Evolutionary conservation across 2,329 filamentous ascomycete genomes (phyloP), one percentile per base, ranked within the genome.

Genomic region (Fusarium pseudocircinatum): DNA sequence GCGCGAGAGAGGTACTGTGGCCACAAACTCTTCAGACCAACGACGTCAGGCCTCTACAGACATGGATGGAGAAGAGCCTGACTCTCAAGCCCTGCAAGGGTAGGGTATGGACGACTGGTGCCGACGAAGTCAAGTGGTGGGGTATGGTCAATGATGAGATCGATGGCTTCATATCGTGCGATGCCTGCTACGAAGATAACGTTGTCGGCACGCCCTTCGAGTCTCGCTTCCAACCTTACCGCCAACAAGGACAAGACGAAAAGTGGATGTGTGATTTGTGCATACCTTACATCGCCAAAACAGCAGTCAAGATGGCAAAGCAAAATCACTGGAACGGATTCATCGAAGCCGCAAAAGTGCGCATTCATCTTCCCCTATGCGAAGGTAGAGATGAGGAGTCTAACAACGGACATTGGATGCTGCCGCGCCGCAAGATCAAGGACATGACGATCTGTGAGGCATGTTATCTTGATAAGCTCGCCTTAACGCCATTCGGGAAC

Each of bases 111-210:
- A 78, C 69, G 4, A 67, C 66, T 1, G 78, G 54, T 0, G 54
- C 63, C 1, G 79, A 81, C 3, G 76, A 73, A 0, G 53, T 81
- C 22, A 81, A 77, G 28, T 85, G 82, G 81, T 82, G 76, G 57
- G 66, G 75, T 0, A 74, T 82, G 66, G 69, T 42, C 5, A 64
- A 79, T 9, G 65, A 77, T 4, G 79, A 79, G 7, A 75, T 83
- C 1, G 65, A 76, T 2, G 78, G 79, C 2, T 79, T 84, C 32
- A 73, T 84, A 6, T 72, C 81, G 1, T 85, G 83, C 36, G 78
- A 84, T 36, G 79, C 83, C 8, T 85, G 83, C 56, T 82, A 81
- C 63, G 77, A 82, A 18, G 81, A 84, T 44, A 56, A 66, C 1
- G 66, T 84, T 7, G 72, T 63, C 2, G 79, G 75, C 1, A 79